Conservation (phyloP, 2,329 filamentous ascomycete genomes). For the Diaporthe batatas region DNA sequence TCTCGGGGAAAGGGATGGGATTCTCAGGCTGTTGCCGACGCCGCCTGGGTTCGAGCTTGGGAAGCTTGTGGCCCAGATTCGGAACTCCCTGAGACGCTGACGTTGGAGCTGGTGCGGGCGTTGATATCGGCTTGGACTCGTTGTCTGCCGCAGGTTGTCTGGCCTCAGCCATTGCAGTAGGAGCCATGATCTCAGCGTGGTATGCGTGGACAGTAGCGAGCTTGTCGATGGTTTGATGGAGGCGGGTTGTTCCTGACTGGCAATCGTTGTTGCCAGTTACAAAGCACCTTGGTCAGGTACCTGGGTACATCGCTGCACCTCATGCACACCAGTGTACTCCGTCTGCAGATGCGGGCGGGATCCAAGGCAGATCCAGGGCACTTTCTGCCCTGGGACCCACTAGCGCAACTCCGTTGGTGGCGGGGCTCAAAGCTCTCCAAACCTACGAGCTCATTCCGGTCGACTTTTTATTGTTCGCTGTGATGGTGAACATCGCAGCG, state of each 20-base stretch:
- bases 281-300: conserved; percentile 23
- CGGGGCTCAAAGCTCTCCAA: conserved; percentile 35
- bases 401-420: conserved; percentile 17
- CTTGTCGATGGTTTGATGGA: conserved; percentile 5
- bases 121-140: conserved; percentile 12
- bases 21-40: conserved; percentile 66
- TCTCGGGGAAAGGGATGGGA: conserved; percentile 76
- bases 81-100: conserved; percentile 52
- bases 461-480: conserved; percentile 19
- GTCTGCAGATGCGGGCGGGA: neutral
- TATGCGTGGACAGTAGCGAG: neutral
- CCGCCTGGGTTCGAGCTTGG: conserved; percentile 76
- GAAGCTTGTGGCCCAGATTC: conserved; percentile 70
- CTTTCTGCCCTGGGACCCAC: conserved; percentile 13
- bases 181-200: neutral
- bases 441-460: conserved; percentile 40
- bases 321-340: no score
- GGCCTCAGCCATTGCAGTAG: conserved; percentile 4
- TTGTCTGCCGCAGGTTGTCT: neutral
- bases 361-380: no score
- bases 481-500: conserved; percentile 18
- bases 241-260: conserved; percentile 4
- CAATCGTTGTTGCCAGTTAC: neutral
- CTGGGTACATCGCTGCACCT: neutral
- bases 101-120: conserved; percentile 38